Percentiles rank a stretch among this genome's conserved stretches.
Conservation (phyloP, 345 rosid species). For the Geranium rotundifolium region DNA sequence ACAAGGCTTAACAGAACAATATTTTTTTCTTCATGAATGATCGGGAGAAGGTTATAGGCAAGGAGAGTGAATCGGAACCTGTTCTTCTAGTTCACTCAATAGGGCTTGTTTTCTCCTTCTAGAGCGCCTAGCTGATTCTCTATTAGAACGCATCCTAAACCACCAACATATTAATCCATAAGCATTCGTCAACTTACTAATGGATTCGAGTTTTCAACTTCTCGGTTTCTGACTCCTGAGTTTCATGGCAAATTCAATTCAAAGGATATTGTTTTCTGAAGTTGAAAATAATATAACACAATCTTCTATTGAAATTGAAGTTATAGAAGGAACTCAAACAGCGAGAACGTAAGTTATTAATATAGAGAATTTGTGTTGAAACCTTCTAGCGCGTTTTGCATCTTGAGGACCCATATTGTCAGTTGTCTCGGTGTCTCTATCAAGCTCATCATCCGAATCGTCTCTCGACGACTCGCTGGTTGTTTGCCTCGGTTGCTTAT, state of each 20-base stretch:
- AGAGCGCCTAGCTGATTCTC: constrained; percentile 98
- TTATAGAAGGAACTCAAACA: background rate
- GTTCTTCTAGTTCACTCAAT: constrained; percentile 72
- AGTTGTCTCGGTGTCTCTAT: constrained; percentile 70
- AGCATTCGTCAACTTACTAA: background rate
- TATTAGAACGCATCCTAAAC: constrained; percentile 86
- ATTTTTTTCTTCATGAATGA: background rate
- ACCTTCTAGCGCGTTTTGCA: constrained; percentile 15
- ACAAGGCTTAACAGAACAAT: constrained; percentile 1
- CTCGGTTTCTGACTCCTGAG: too few relatives aligned
- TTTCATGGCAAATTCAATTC: background rate
- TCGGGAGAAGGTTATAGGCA: constrained; percentile 1
- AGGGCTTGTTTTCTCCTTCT: constrained; percentile 89
- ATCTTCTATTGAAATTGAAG: background rate
- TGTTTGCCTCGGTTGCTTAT: constrained; percentile 51
- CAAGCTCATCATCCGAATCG: constrained; percentile 85
- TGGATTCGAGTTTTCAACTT: background rate
- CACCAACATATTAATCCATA: constrained; percentile 10
- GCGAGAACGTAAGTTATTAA: too few relatives aligned
- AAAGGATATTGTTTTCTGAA: too few relatives aligned
- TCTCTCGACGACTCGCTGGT: constrained; percentile 89
- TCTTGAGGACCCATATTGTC: constrained; percentile 39
- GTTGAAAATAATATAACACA: background rate
- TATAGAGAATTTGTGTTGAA: background rate
- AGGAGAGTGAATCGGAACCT: constrained; percentile 32